phyloP scores from a whole-genome alignment of 371 early-diverging fungal genomes.

The Mucor saturninus region DNA sequence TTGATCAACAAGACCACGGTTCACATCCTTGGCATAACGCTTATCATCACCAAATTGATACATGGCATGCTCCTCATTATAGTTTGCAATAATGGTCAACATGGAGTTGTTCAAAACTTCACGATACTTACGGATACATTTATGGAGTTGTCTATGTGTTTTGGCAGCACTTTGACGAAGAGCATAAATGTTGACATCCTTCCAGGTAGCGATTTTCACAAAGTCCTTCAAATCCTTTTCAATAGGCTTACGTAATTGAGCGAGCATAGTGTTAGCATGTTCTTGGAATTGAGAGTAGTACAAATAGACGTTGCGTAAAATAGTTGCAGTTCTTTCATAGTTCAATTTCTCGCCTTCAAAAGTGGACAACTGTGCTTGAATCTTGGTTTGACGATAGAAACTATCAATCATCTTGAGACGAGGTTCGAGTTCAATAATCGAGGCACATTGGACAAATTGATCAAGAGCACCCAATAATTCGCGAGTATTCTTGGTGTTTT shows the following conservation, averaged over 20 bases:
- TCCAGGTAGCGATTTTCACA: slow-evolving; percentile 96
- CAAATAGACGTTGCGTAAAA: slow-evolving; percentile 63
- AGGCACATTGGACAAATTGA: slow-evolving; percentile 81
- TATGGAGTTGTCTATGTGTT: slow-evolving; percentile 89
- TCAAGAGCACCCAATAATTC: slow-evolving; percentile 69
- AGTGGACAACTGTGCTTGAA: slow-evolving; percentile 40
- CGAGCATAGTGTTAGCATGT: slow-evolving; percentile 59
- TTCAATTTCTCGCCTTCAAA: slow-evolving; percentile 31
- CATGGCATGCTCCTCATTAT: slow-evolving; percentile 62
- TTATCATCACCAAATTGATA: slow-evolving; percentile 59
- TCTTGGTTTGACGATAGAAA: slow-evolving; percentile 69
- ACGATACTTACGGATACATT: slow-evolving; percentile 88
- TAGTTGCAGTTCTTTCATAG: slow-evolving; percentile 34
- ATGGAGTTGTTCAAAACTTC: slow-evolving; percentile 76
- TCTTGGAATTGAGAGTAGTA: slow-evolving; percentile 84
- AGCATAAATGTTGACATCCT: slow-evolving; percentile 95
- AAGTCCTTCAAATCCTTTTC: slow-evolving; percentile 89
- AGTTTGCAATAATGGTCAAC: slow-evolving; percentile 72
- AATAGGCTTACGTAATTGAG: slow-evolving; percentile 73
- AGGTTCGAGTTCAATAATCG: slow-evolving; percentile 82
- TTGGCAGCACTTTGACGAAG: slow-evolving; percentile 88
- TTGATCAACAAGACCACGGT: slow-evolving; percentile 40
- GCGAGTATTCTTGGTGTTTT: slow-evolving; percentile 33
- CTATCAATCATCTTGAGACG: slow-evolving; percentile 78
- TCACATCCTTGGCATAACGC: slow-evolving; percentile 42